A percentile compares a stretch with the other conserved stretches of the same genome.
Conservation (phyloP, 768 basidiomycete genomes). For the Naganishia onofrii region DNA sequence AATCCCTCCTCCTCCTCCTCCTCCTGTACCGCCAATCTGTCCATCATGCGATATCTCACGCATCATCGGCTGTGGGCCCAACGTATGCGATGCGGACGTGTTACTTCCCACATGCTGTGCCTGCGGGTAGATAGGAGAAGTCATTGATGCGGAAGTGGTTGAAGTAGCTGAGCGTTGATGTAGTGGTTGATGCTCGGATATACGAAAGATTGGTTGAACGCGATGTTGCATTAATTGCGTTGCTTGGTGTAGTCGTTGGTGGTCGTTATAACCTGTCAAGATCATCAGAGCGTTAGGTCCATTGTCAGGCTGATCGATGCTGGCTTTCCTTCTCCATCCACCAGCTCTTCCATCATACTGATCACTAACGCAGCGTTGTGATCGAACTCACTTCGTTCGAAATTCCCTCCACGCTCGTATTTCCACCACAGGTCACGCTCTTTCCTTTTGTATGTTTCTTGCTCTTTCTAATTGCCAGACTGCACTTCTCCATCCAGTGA, state of each 20-base stretch:
- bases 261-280: not conserved
- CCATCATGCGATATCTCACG: conserved; percentile 19
- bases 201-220: conserved; percentile 15
- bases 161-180: not conserved
- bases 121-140: conserved; percentile 16
- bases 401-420: too few relatives aligned
- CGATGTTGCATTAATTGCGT: not conserved
- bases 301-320: too few relatives aligned
- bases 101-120: not conserved
- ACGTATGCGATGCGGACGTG: conserved; percentile 3
- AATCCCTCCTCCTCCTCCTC: not conserved
- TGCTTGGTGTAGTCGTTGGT: not conserved
- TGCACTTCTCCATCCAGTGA: too few relatives aligned
- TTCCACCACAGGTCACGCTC: too few relatives aligned
- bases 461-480: too few relatives aligned
- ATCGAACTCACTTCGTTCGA: too few relatives aligned
- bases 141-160: not conserved
- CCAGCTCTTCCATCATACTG: too few relatives aligned
- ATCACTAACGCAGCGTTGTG: too few relatives aligned
- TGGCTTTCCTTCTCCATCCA: too few relatives aligned
- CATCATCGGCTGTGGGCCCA: conserved; percentile 19
- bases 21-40: not conserved
- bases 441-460: too few relatives aligned
- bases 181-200: not conserved
- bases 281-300: not conserved